phyloP scores from a whole-genome alignment of 2,329 filamentous ascomycete species.

The Xylaria multiplex region DNA sequence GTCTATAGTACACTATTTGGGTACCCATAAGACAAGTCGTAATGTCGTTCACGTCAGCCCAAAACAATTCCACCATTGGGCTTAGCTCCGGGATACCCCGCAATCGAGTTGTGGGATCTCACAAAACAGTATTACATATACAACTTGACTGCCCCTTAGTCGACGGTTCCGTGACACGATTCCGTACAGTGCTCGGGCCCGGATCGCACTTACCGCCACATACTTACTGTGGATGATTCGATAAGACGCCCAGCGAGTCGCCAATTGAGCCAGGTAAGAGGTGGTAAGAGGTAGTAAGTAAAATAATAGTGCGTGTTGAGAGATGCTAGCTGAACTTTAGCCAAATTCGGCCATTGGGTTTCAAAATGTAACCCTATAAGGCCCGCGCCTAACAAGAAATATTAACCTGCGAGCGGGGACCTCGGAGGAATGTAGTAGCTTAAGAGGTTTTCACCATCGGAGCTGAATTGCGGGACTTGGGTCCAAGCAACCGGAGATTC shows the following conservation, averaged over 20 bases:
- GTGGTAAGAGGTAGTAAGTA: too few species aligned
- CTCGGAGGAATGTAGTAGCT: too few species aligned
- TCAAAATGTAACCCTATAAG: neutral
- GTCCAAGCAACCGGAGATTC: too few species aligned
- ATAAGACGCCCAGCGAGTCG: neutral
- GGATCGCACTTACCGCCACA: too few species aligned
- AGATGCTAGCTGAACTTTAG: slow-evolving; percentile 7
- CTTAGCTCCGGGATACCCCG: neutral
- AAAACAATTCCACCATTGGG: too few species aligned
- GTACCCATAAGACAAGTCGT: too few species aligned
- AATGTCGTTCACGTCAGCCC: too few species aligned
- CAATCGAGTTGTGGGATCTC: too few species aligned
- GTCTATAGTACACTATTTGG: too few species aligned
- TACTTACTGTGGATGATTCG: too few species aligned
- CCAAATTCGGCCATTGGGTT: neutral
- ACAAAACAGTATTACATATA: neutral
- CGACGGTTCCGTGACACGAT: neutral
- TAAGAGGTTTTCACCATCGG: neutral
- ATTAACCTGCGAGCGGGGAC: neutral
- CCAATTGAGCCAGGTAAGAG: too few species aligned
- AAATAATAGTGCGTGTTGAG: neutral
- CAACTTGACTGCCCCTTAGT: neutral
- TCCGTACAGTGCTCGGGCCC: neutral
- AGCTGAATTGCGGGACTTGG: too few species aligned
- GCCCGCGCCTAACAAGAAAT: neutral